phyloP scores from a whole-genome alignment of 2,329 filamentous ascomycete genomes.

The Septoria petroselini region DNA sequence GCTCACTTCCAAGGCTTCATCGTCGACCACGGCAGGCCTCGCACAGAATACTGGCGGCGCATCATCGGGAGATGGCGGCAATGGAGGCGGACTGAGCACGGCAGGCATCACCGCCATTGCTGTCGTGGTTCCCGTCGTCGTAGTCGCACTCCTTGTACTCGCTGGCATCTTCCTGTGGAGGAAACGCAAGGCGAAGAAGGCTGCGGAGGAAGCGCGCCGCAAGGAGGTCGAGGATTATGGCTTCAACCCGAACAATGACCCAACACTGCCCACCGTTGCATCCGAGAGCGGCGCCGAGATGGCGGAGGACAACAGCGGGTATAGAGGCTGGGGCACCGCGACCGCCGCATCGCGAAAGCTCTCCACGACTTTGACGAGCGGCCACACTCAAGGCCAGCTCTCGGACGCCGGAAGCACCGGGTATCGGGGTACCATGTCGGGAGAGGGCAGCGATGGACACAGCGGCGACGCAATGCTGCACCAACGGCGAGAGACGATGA shows the following conservation, averaged over 20 bases:
- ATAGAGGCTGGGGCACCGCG: conserved; percentile 78
- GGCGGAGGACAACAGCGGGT: conserved; percentile 75
- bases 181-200: conserved; percentile 79
- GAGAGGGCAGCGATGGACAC: conserved; percentile 56
- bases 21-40: conserved; percentile 14
- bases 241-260: conserved; percentile 96
- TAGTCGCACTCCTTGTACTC: conserved; percentile 75
- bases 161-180: conserved; percentile 81
- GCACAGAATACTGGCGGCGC: conserved; percentile 19
- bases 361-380: conserved; percentile 84
- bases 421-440: conserved; percentile 51
- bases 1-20: conserved; percentile 3
- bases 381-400: conserved; percentile 49
- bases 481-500: conserved; percentile 50
- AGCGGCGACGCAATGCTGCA: conserved; percentile 58
- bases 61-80: neutral
- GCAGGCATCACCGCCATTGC: conserved; percentile 81
- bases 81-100: conserved; percentile 52
- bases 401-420: conserved; percentile 64
- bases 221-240: conserved; percentile 98
- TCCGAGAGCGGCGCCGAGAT: conserved; percentile 60
- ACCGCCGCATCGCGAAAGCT: conserved; percentile 69
- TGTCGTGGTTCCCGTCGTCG: conserved; percentile 88
- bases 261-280: conserved; percentile 65
- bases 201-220: conserved; percentile 79